Evolutionary conservation across 108 stramenopile genomes (phyloP), one percentile per base, ranked within the genome.

Genomic region (Seminavis robusta): DNA sequence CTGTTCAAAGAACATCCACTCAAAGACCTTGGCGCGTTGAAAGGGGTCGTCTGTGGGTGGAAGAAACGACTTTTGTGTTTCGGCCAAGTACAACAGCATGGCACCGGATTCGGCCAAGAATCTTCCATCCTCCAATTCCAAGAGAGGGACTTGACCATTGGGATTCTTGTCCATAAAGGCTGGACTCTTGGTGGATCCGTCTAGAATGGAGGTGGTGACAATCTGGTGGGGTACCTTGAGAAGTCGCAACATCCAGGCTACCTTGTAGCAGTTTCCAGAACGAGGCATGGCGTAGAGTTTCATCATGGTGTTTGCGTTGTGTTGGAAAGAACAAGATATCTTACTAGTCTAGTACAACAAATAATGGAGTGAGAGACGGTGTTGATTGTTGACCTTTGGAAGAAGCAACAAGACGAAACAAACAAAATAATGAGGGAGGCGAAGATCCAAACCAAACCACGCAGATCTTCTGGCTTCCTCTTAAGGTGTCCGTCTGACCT

Each of bases 1-100:
- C 9, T 54, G 52, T 21, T 54, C 52, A 39, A 54, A 54, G 52
- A 54, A 54, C 37, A 54, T 16, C 52, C 52, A 53, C 23, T 53
- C n/a, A n/a, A n/a, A n/a, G n/a, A n/a, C n/a, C n/a, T n/a, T n/a
- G n/a, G n/a, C n/a, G n/a, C n/a, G n/a, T n/a, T n/a, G n/a, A n/a
- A n/a, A n/a, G n/a, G n/a, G n/a, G n/a, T n/a, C n/a, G n/a, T n/a
- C n/a, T n/a, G n/a, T n/a, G n/a, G 17, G 13, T 46, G 45, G 45
- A 46, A 46, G 15, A 1, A 46, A 20, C 15, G 11, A 11, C 23
- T 19, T 11, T 15, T 19, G 10, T 24, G 20, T 19, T 6, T 46
- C 45, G 15, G 45, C 45, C 11, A 46, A 24, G 21, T 46, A 46
- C 10, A 46, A 11, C 45, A 46, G 3, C 15, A 46, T 17, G 21